These are phyloP conservation scores for Astragalus glycyphyllos DNA, from an alignment of 306 rosid genomes.

Conservation along the genomic window DNA sequence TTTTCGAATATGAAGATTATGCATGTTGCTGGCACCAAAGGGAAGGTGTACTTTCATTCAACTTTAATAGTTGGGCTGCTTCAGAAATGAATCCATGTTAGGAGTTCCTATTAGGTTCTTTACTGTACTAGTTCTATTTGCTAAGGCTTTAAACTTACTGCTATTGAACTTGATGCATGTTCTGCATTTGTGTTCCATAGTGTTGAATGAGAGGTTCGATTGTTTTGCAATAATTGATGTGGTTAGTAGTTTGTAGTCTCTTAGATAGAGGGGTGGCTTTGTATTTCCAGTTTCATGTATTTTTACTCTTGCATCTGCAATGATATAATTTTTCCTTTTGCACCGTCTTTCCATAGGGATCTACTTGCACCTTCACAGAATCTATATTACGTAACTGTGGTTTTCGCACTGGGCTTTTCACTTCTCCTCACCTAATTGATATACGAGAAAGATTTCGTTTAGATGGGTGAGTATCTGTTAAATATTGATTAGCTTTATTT, in stretches of 20 bases:
- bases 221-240: not conserved
- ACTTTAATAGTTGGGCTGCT: constrained; percentile 22
- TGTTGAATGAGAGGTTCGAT: constrained; percentile 20
- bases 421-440: constrained; percentile 98
- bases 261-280: constrained; percentile 6
- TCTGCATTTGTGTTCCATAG: constrained; percentile 18
- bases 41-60: constrained; percentile 77
- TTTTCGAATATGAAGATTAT: constrained; percentile 82
- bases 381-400: constrained; percentile 87
- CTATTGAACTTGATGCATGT: not conserved
- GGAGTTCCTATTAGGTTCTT: not conserved
- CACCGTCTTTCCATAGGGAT: constrained; percentile 66
- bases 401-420: constrained; percentile 88
- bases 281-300: constrained; percentile 1
- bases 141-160: not conserved
- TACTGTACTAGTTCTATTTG: not conserved
- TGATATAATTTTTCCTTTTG: constrained; percentile 35
- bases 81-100: constrained; percentile 27
- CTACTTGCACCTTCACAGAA: constrained; percentile 93
- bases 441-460: constrained; percentile 88
- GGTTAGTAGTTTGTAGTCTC: constrained; percentile 37
- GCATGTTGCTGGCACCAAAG: constrained; percentile 98
- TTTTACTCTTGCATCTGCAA: constrained; percentile 24
- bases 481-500: constrained; percentile 21
- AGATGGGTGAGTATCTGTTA: constrained; percentile 75